phyloP scores from a whole-genome alignment of 2,329 filamentous ascomycete genomes.

The Ambrosiella beaveri region DNA sequence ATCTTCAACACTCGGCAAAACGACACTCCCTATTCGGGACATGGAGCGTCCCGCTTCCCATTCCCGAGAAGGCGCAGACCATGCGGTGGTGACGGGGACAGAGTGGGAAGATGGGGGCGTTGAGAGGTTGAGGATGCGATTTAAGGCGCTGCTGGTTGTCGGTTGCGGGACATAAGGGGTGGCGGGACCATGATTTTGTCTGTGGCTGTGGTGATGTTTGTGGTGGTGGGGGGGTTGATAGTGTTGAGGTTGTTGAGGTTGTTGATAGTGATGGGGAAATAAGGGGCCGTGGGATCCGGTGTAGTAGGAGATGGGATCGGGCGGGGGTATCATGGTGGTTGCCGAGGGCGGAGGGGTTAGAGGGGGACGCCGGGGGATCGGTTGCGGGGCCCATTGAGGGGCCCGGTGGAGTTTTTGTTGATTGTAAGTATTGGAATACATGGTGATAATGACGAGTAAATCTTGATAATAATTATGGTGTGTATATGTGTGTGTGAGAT shows the following conservation, averaged over 20 bases:
- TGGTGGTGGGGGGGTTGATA: background rate
- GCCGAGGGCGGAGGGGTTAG: background rate
- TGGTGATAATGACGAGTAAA: too few species aligned
- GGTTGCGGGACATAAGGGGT: too few species aligned
- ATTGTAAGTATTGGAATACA: too few species aligned
- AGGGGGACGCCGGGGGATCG: background rate
- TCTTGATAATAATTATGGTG: too few species aligned
- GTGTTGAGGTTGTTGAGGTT: background rate
- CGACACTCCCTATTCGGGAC: too few species aligned
- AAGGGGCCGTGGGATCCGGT: background rate
- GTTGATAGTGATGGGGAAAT: background rate
- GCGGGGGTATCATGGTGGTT: background rate
- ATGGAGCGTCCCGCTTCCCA: too few species aligned
- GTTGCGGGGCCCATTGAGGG: background rate
- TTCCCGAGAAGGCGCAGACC: too few species aligned
- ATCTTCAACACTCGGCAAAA: too few species aligned
- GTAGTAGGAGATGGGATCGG: background rate
- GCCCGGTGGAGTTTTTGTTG: too few species aligned
- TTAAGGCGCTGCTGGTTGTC: too few species aligned
- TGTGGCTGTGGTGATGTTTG: background rate
- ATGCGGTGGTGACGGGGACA: background rate
- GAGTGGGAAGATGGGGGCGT: background rate
- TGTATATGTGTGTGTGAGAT: too few species aligned
- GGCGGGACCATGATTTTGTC: too few species aligned
- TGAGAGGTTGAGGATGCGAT: background rate